Conservation (phyloP, 2,329 filamentous ascomycete species). For the Talaromyces amestolkiae region DNA sequence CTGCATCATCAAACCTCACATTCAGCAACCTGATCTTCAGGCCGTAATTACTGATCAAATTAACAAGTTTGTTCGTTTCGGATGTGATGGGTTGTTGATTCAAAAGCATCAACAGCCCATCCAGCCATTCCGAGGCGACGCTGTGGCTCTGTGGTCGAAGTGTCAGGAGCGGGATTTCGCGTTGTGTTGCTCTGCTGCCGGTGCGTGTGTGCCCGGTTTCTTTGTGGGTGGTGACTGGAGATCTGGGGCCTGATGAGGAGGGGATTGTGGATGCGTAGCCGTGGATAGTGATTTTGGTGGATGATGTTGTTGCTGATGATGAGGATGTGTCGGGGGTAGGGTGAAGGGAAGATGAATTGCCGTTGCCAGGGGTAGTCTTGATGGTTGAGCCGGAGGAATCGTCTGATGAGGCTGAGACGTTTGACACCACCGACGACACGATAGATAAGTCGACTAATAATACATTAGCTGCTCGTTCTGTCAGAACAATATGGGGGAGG, state of each 20-base stretch:
- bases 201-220: conserved; percentile 35
- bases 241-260: conserved; percentile 22
- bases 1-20: conserved; percentile 79
- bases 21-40: conserved; percentile 91
- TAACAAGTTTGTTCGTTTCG: conserved; percentile 86
- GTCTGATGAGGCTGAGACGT: conserved; percentile 69
- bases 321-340: conserved; percentile 14
- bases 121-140: conserved; percentile 91
- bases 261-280: conserved; percentile 54
- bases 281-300: conserved; percentile 88
- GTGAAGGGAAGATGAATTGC: neutral
- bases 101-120: conserved; percentile 89
- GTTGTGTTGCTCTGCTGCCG: conserved; percentile 38
- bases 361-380: conserved; percentile 40
- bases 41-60: conserved; percentile 83
- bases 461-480: neutral
- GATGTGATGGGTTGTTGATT: conserved; percentile 96
- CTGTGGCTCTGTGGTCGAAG: conserved; percentile 77
- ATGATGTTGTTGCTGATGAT: conserved; percentile 25
- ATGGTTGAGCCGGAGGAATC: conserved; percentile 49
- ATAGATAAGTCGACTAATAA: conserved; percentile 70
- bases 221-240: conserved; percentile 29
- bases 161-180: conserved; percentile 75
- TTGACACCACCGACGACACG: conserved; percentile 91
- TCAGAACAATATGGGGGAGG: neutral